phyloP scores from a whole-genome alignment of 192 early-diverging fungal species.

The Linnemannia schmuckeri region DNA sequence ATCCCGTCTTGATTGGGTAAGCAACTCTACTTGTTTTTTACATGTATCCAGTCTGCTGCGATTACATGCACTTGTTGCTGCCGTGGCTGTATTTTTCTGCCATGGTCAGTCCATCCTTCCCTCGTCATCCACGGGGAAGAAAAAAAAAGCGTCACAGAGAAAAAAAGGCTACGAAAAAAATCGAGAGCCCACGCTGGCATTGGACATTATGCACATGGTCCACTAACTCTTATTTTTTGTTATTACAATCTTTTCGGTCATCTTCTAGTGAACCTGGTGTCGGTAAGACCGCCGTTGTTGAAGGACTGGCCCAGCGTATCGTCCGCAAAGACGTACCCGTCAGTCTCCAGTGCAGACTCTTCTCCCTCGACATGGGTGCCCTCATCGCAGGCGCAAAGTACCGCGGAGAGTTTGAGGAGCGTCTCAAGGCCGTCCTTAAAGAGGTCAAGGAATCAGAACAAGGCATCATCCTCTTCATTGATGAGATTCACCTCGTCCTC shows the following conservation, averaged over 20 bases:
- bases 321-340: conserved; percentile 92
- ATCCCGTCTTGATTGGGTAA: conserved; percentile 87
- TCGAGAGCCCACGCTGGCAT: not conserved
- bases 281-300: conserved; percentile 90
- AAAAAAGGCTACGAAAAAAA: not conserved
- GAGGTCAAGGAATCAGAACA: conserved; percentile 93
- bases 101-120: not conserved
- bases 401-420: conserved; percentile 98
- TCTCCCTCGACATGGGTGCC: conserved; percentile 97
- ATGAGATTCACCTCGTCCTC: conserved; percentile 96
- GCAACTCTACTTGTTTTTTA: conserved; percentile 6
- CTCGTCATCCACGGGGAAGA: too few species aligned
- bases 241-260: not conserved
- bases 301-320: conserved; percentile 96
- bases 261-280: conserved; percentile 78
- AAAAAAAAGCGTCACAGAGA: too few species aligned
- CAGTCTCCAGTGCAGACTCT: conserved; percentile 84
- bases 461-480: conserved; percentile 96
- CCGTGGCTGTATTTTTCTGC: too few species aligned
- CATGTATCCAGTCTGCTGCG: not conserved
- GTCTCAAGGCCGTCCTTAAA: conserved; percentile 95
- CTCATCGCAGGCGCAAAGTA: conserved; percentile 94
- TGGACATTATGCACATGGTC: not conserved
- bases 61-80: too few species aligned
- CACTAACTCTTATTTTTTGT: not conserved